phyloP scores from a whole-genome alignment of 2,329 filamentous ascomycete genomes.

The Ambrosiella cleistominuta region DNA sequence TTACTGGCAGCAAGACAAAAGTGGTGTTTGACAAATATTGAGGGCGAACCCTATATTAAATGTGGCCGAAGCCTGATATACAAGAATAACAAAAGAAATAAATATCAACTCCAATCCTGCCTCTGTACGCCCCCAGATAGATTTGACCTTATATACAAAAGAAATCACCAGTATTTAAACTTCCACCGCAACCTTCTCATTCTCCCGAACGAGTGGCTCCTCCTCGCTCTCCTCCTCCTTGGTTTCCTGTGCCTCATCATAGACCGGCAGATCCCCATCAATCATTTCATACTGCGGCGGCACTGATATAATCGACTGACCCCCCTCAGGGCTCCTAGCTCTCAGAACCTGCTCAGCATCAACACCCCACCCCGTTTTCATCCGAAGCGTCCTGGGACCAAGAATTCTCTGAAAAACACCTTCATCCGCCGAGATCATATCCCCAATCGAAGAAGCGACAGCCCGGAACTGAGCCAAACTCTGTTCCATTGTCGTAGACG shows the following conservation, averaged over 20 bases:
- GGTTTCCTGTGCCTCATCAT: conserved; percentile 12
- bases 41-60: conserved; percentile 10
- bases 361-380: conserved; percentile 1
- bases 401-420: conserved; percentile 15
- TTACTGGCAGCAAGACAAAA: conserved; percentile 7
- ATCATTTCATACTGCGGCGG: conserved; percentile 12
- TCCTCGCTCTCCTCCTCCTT: conserved; percentile 4
- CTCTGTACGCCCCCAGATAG: background rate
- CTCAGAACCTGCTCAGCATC: background rate
- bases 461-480: conserved; percentile 31
- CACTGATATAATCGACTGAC: conserved; percentile 8
- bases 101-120: background rate
- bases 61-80: background rate
- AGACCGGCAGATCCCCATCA: conserved; percentile 15
- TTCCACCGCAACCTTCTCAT: background rate
- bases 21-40: background rate
- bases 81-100: conserved; percentile 9
- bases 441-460: conserved; percentile 28
- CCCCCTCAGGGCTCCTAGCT: conserved; percentile 10
- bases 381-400: conserved; percentile 1
- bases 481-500: conserved; percentile 27
- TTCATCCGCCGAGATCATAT: conserved; percentile 29
- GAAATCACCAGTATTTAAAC: background rate
- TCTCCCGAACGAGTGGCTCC: background rate
- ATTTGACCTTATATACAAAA: conserved; percentile 1